Evolutionary conservation across 2,329 filamentous ascomycete species (phyloP).

Genomic region (Cladophialophora exuberans): DNA sequence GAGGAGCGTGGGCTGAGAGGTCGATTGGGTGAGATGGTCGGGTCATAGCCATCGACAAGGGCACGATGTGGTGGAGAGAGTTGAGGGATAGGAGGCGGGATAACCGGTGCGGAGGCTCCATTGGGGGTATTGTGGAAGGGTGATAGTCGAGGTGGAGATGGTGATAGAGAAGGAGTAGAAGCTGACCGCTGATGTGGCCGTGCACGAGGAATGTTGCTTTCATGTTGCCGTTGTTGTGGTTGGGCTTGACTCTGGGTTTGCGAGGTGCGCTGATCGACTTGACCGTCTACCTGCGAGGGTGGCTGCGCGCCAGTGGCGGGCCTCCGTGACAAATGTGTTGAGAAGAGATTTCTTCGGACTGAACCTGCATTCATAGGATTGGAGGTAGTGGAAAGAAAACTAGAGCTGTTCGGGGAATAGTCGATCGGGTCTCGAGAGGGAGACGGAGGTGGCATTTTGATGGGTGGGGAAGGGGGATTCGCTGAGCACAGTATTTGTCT

Average conservation of each 20-base stretch:
- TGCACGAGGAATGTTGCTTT: background rate
- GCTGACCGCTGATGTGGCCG: conserved; percentile 21
- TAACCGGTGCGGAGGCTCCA: conserved; percentile 1
- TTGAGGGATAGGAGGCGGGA: conserved; percentile 9
- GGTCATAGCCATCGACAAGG: conserved; percentile 26
- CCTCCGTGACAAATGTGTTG: conserved; percentile 47
- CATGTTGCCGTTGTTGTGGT: conserved; percentile 5
- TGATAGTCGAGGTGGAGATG: conserved; percentile 20
- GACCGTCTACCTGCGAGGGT: conserved; percentile 15
- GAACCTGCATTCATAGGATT: conserved; percentile 32
- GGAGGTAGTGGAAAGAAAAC: conserved; percentile 8
- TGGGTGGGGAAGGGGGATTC: background rate
- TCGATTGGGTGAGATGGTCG: conserved; percentile 26
- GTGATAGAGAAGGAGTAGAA: conserved; percentile 26
- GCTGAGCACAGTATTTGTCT: too few relatives aligned
- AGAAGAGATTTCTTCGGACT: conserved; percentile 50
- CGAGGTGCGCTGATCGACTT: background rate
- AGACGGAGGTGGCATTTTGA: conserved; percentile 5
- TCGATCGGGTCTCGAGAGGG: conserved; percentile 10
- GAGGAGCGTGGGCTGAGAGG: conserved; percentile 28
- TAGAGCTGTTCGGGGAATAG: conserved; percentile 10
- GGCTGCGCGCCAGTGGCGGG: conserved; percentile 35
- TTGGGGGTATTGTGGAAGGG: conserved; percentile 11
- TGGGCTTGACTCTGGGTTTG: conserved; percentile 10
- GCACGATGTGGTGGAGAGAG: conserved; percentile 16